These are phyloP conservation scores for Somion occarium DNA, from an alignment of 1,284 basidiomycete species.

Conservation along the genomic window DNA sequence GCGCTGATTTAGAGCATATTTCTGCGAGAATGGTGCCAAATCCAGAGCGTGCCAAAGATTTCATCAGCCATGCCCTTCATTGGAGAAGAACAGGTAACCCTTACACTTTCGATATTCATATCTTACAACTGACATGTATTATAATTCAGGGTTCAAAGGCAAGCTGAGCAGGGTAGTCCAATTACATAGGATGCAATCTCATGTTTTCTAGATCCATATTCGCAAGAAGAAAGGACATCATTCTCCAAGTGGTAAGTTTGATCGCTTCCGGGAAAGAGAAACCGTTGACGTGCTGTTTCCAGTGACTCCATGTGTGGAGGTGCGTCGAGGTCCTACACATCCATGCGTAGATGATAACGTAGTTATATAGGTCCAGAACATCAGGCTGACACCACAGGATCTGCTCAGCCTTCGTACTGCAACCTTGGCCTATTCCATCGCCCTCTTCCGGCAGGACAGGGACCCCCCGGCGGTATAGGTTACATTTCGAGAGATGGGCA, in stretches of 20 bases:
- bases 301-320: constrained; percentile 56
- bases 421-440: constrained; percentile 50
- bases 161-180: not conserved
- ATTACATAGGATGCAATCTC: not conserved
- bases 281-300: too few relatives aligned
- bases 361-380: constrained; percentile 44
- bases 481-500: constrained; percentile 56
- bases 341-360: too few relatives aligned
- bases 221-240: constrained; percentile 44
- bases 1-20: constrained; percentile 44
- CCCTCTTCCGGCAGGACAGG: constrained; percentile 27
- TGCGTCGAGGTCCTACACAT: too few relatives aligned
- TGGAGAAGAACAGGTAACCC: constrained; percentile 50
- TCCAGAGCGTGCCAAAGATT: constrained; percentile 45
- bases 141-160: constrained; percentile 32
- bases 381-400: constrained; percentile 30
- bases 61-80: constrained; percentile 48
- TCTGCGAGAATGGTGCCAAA: constrained; percentile 37
- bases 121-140: constrained; percentile 19
- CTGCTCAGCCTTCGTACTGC: constrained; percentile 51
- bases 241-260: constrained; percentile 53
- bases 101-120: not conserved
- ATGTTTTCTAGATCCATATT: constrained; percentile 48
- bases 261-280: too few relatives aligned
- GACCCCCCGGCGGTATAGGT: constrained; percentile 29